A percentile compares a stretch with the other conserved stretches of the same genome.
Evolutionary conservation across 2,329 filamentous ascomycete species (phyloP).

Genomic region (Decorospora gaudefroyi): DNA sequence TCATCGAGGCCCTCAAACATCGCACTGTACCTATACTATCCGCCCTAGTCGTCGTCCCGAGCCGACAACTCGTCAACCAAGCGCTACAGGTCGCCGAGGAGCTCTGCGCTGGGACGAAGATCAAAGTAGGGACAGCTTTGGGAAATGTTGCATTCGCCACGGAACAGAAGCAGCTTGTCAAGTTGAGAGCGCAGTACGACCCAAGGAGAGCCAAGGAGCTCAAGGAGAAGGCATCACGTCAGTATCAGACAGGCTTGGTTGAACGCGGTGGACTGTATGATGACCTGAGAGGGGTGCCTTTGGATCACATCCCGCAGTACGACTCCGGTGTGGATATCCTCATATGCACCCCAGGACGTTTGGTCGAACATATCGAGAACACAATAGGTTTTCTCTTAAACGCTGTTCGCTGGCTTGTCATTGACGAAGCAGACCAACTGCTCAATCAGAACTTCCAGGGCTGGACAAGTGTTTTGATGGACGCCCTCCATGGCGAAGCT

Average conservation of each 20-base stretch:
- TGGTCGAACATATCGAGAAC: constrained; percentile 86
- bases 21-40: constrained; percentile 68
- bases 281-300: constrained; percentile 52
- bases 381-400: constrained; percentile 81
- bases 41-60: constrained; percentile 85
- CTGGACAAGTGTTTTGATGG: constrained; percentile 76
- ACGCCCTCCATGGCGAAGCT: constrained; percentile 59
- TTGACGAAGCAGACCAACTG: constrained; percentile 92
- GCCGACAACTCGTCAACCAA: constrained; percentile 85
- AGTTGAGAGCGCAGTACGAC: constrained; percentile 64
- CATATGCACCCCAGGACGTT: constrained; percentile 86
- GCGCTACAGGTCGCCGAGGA: constrained; percentile 75
- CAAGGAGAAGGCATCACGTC: constrained; percentile 48
- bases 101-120: constrained; percentile 71
- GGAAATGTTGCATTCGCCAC: constrained; percentile 75
- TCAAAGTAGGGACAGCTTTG: constrained; percentile 80
- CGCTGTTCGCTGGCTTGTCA: constrained; percentile 81
- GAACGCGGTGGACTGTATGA: constrained; percentile 47
- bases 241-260: constrained; percentile 39
- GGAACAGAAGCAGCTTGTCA: constrained; percentile 66
- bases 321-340: constrained; percentile 81
- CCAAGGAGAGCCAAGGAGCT: constrained; percentile 60
- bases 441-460: constrained; percentile 91
- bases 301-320: constrained; percentile 67
- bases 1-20: constrained; percentile 74